phyloP scores from a whole-genome alignment of 768 basidiomycete genomes.

The Tylopilus rubrobrunneus region DNA sequence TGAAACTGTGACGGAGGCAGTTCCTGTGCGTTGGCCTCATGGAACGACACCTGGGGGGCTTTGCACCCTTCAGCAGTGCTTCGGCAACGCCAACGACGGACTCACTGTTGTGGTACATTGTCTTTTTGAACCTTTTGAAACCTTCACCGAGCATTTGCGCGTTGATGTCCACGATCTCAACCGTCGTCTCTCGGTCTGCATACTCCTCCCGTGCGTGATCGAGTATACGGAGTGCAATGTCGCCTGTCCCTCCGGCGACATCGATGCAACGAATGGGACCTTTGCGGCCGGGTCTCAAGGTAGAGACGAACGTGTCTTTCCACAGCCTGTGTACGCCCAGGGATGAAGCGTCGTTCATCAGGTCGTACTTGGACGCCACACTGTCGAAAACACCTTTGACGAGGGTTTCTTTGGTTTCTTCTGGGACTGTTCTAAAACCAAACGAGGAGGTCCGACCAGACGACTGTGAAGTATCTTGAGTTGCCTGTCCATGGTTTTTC shows the following conservation, averaged over 20 bases:
- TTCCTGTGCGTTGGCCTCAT: slow-evolving; percentile 88
- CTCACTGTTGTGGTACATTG: slow-evolving; percentile 97
- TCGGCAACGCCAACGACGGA: not conserved
- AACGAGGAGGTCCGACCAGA: slow-evolving; percentile 69
- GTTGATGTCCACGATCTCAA: slow-evolving; percentile 93
- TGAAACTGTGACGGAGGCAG: slow-evolving; percentile 64
- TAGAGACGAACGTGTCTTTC: slow-evolving; percentile 87
- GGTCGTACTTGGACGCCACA: slow-evolving; percentile 91
- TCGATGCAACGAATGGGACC: slow-evolving; percentile 83
- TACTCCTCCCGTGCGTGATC: slow-evolving; percentile 88
- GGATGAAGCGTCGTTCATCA: slow-evolving; percentile 99
- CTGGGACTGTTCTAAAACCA: slow-evolving; percentile 87
- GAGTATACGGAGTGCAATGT: slow-evolving; percentile 91
- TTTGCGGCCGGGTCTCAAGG: slow-evolving; percentile 70
- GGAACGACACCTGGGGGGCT: slow-evolving; percentile 93
- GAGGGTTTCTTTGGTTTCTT: slow-evolving; percentile 81
- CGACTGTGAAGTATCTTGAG: slow-evolving; percentile 7
- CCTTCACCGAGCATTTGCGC: slow-evolving; percentile 94
- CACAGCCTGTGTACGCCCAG: slow-evolving; percentile 94
- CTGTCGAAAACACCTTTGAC: slow-evolving; percentile 94
- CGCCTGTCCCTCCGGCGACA: slow-evolving; percentile 96
- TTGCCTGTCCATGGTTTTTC: slow-evolving; percentile 20
- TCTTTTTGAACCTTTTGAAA: slow-evolving; percentile 85
- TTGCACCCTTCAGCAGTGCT: slow-evolving; percentile 4
- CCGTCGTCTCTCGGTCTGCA: slow-evolving; percentile 83